Evolutionary conservation across 2,329 filamentous ascomycete genomes (phyloP).

Genomic region (Neonectria magnoliae): DNA sequence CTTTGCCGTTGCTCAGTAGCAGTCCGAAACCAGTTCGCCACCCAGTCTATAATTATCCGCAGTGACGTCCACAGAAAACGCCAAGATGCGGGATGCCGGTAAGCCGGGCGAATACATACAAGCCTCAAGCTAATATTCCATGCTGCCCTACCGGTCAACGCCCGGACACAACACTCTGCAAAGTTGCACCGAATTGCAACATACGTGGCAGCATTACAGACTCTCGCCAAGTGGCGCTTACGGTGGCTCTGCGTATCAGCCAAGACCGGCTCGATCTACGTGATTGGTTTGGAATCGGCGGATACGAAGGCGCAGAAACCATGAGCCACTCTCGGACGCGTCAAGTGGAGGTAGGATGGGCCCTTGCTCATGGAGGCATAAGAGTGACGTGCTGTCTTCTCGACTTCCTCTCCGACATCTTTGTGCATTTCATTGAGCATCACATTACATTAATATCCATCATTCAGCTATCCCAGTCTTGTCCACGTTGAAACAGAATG

Average conservation of each 20-base stretch:
- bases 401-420: background rate
- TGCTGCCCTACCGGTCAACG: background rate
- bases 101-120: background rate
- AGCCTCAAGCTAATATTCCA: background rate
- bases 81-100: background rate
- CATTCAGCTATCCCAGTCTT: background rate
- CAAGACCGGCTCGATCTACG: background rate
- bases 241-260: conserved; percentile 15
- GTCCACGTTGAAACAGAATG: background rate
- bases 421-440: background rate
- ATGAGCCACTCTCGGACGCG: conserved; percentile 16
- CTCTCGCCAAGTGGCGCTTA: conserved; percentile 10
- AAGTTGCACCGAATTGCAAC: background rate
- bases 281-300: conserved; percentile 11
- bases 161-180: background rate
- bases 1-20: background rate
- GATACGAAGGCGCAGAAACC: conserved; percentile 7
- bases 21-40: background rate
- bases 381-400: background rate
- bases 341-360: conserved; percentile 7
- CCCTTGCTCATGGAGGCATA: background rate
- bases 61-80: background rate
- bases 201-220: conserved; percentile 16
- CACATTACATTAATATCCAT: background rate
- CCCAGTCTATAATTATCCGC: background rate